These are phyloP conservation scores for Lipomyces starkeyi DNA, from an alignment of 805 yeast species.

Conservation along the genomic window DNA sequence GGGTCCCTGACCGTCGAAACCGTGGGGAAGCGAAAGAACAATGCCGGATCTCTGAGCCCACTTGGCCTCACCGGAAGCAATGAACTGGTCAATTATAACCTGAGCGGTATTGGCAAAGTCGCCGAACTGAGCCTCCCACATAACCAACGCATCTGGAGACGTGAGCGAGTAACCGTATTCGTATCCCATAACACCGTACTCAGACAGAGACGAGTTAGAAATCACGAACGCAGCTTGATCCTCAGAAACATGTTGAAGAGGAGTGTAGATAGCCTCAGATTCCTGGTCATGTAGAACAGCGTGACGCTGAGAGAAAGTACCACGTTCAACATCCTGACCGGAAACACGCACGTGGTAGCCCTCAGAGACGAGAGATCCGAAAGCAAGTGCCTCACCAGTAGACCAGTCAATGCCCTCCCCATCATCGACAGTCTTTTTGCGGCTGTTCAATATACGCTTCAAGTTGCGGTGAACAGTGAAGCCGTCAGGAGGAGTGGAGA, in stretches of 20 bases:
- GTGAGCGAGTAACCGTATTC: conserved; percentile 99
- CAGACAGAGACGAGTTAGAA: conserved; percentile 94
- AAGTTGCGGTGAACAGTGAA: conserved; percentile 93
- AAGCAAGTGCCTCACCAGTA: conserved; percentile 98
- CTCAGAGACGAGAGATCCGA: conserved; percentile 87
- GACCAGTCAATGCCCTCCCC: conserved; percentile 99
- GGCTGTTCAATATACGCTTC: conserved; percentile 87
- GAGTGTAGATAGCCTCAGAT: conserved; percentile 81
- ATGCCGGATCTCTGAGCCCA: conserved; percentile 99
- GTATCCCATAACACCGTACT: conserved; percentile 98
- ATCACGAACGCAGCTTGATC: conserved; percentile 86
- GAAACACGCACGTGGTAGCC: conserved; percentile 97
- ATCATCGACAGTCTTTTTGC: conserved; percentile 82
- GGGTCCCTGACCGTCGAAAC: conserved; percentile 99
- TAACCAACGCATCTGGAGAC: conserved; percentile 94
- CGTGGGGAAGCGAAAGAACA: conserved; percentile 95
- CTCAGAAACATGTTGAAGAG: conserved; percentile 78
- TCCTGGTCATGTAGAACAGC: conserved; percentile 96
- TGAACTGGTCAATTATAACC: conserved; percentile 94
- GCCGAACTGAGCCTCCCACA: conserved; percentile 99
- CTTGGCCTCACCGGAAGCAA: conserved; percentile 95
- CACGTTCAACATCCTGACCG: conserved; percentile 99
- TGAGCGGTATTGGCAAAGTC: conserved; percentile 99
- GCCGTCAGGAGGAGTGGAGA: conserved; percentile 83
- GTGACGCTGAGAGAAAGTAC: conserved; percentile 99